These are phyloP conservation scores for Phialemoniopsis sp. DNA, from an alignment of 2,329 filamentous ascomycete species.

Conservation along the genomic window DNA sequence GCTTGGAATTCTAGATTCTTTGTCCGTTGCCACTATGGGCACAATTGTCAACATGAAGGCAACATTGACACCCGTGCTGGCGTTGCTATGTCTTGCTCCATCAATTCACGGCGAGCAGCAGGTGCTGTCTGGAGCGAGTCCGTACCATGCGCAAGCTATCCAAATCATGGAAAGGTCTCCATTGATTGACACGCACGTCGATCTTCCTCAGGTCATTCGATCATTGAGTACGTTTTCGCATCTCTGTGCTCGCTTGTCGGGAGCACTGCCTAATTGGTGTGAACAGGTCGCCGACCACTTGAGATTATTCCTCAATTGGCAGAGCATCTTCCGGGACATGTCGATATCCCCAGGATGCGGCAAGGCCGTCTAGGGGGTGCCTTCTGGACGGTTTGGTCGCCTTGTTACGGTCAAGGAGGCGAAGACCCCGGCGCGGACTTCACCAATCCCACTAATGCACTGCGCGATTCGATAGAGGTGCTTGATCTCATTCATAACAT, in stretches of 20 bases:
- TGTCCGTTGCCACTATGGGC: too few species aligned
- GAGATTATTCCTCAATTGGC: background rate
- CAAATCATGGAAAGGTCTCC: background rate
- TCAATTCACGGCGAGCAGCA: too few species aligned
- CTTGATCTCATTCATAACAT: slow-evolving; percentile 4
- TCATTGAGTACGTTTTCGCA: background rate
- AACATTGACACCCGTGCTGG: too few species aligned
- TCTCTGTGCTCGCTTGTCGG: too few species aligned
- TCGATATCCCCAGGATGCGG: slow-evolving; percentile 12
- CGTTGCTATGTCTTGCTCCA: too few species aligned
- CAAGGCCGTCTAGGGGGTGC: slow-evolving; percentile 13
- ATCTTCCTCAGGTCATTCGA: slow-evolving; percentile 1
- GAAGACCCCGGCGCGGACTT: slow-evolving; percentile 10
- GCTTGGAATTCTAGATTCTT: too few species aligned
- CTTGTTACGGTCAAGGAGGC: slow-evolving; percentile 9
- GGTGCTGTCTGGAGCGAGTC: too few species aligned
- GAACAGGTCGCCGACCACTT: slow-evolving; percentile 1
- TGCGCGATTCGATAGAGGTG: slow-evolving; percentile 4
- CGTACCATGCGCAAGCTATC: background rate
- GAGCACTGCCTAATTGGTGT: too few species aligned
- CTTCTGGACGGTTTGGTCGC: slow-evolving; percentile 17
- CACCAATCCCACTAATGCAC: background rate
- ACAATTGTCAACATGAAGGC: too few species aligned
- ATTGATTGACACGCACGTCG: slow-evolving; percentile 2
- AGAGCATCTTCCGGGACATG: slow-evolving; percentile 6